Evolutionary conservation across 176 grass and related monocot genomes (phyloP).

Genomic region (Poa pratensis): DNA sequence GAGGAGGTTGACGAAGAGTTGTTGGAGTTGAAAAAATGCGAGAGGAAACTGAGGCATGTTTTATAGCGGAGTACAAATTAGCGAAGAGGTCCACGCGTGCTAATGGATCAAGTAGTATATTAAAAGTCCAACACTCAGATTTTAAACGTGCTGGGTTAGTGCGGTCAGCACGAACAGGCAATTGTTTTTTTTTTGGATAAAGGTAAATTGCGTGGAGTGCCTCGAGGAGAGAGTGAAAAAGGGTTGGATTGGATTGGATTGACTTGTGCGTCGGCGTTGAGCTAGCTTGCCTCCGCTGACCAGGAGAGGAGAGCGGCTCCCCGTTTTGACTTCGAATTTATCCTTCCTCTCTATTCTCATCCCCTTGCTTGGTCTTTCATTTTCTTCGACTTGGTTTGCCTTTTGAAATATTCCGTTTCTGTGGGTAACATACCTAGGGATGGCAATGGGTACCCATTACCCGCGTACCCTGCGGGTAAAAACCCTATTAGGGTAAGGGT

Average conservation of each 20-base stretch:
- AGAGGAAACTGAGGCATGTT: not conserved
- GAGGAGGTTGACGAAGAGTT: not conserved
- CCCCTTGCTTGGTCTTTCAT: constrained; percentile 7
- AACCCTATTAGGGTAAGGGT: no score
- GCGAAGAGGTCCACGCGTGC: constrained; percentile 48
- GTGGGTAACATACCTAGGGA: no score
- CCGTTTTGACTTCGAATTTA: constrained; percentile 41
- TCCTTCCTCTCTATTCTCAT: not conserved
- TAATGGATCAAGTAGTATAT: no score
- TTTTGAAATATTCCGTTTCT: constrained; percentile 45
- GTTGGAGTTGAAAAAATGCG: constrained; percentile 23
- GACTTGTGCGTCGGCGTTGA: constrained; percentile 35
- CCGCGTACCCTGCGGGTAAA: no score
- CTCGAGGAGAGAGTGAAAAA: no score
- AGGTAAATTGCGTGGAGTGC: no score
- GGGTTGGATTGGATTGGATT: not conserved
- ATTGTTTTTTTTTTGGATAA: no score
- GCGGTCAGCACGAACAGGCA: no score
- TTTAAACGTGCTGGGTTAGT: no score
- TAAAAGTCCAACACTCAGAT: no score
- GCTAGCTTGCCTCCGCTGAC: constrained; percentile 30
- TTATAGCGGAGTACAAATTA: constrained; percentile 36
- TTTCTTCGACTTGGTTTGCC: not conserved
- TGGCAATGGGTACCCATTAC: no score
- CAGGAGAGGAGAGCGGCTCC: not conserved